Conservation (phyloP, 2,329 filamentous ascomycete genomes). For the Ascochyta lentis region DNA sequence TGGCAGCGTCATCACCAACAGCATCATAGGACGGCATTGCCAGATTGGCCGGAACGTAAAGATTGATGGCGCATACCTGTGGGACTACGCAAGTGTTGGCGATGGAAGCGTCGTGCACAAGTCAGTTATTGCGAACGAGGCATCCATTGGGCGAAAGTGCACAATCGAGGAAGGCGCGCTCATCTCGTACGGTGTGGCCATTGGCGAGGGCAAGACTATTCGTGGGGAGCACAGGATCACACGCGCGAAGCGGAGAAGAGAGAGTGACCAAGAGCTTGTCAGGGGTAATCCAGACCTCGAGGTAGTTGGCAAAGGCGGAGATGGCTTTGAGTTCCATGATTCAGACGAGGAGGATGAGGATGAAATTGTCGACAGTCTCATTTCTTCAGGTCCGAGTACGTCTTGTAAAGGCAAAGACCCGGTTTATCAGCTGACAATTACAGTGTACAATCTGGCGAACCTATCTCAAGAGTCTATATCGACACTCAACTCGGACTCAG, state of each 20-base stretch:
- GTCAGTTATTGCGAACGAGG: slow-evolving; percentile 78
- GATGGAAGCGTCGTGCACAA: slow-evolving; percentile 74
- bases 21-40: slow-evolving; percentile 83
- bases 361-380: slow-evolving; percentile 54
- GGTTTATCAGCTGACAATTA: slow-evolving; percentile 22
- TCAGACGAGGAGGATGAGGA: slow-evolving; percentile 71
- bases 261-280: slow-evolving; percentile 50
- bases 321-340: slow-evolving; percentile 65
- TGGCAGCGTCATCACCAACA: slow-evolving; percentile 72
- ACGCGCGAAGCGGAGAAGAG: slow-evolving; percentile 54
- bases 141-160: slow-evolving; percentile 73
- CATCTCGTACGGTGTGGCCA: slow-evolving; percentile 77
- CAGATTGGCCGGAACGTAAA: slow-evolving; percentile 84
- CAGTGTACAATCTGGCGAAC: slow-evolving; percentile 60
- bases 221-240: slow-evolving; percentile 55
- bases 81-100: slow-evolving; percentile 81
- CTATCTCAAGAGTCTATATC: slow-evolving; percentile 66
- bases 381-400: slow-evolving; percentile 45
- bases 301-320: slow-evolving; percentile 64
- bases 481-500: slow-evolving; percentile 63
- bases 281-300: slow-evolving; percentile 53
- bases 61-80: slow-evolving; percentile 82
- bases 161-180: slow-evolving; percentile 75
- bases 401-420: neutral
- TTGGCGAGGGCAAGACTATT: slow-evolving; percentile 66